A percentile compares a stretch with the other conserved stretches of the same genome.
phyloP scores from a whole-genome alignment of 2,329 filamentous ascomycete genomes.

The Fusarium sambucinum region DNA sequence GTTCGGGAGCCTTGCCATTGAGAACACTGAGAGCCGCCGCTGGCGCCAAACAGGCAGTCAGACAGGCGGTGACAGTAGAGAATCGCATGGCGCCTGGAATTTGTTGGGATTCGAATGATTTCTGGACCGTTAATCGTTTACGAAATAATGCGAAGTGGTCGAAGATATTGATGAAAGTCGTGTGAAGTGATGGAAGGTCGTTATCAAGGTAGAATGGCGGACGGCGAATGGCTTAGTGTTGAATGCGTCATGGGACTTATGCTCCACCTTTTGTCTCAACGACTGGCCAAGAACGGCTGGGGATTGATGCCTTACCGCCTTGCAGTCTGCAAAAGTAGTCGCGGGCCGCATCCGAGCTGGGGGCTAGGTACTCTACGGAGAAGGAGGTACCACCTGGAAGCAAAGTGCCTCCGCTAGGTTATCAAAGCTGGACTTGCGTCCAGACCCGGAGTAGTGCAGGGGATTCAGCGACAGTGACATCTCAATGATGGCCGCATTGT shows the following conservation, averaged over 20 bases:
- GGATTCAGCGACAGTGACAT: constrained; percentile 10
- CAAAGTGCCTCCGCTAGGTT: constrained; percentile 30
- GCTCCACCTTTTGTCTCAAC: constrained; percentile 45
- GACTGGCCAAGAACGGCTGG: constrained; percentile 27
- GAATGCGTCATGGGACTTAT: constrained; percentile 55
- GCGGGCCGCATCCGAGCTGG: constrained; percentile 30
- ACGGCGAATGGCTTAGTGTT: constrained; percentile 48
- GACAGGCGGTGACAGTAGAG: constrained; percentile 58
- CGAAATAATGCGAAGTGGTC: constrained; percentile 11
- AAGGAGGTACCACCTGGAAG: background rate
- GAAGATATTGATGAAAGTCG: constrained; percentile 23
- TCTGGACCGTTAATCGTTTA: background rate
- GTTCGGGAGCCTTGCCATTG: constrained; percentile 50
- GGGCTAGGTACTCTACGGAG: too few species aligned
- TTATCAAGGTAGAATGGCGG: constrained; percentile 43
- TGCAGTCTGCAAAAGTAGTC: constrained; percentile 21
- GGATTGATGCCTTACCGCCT: constrained; percentile 47
- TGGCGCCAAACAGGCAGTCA: constrained; percentile 61
- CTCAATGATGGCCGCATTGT: constrained; percentile 4
- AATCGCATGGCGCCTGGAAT: constrained; percentile 51
- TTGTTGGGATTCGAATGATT: background rate
- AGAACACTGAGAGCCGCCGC: constrained; percentile 60
- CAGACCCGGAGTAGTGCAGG: constrained; percentile 12
- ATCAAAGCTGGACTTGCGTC: constrained; percentile 17
- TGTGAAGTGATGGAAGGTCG: constrained; percentile 37